Evolutionary conservation across 495 filamentous ascomycete genomes (phyloP), one percentile per base, ranked within the genome.

Genomic region (Aspergillus bridgeri): DNA sequence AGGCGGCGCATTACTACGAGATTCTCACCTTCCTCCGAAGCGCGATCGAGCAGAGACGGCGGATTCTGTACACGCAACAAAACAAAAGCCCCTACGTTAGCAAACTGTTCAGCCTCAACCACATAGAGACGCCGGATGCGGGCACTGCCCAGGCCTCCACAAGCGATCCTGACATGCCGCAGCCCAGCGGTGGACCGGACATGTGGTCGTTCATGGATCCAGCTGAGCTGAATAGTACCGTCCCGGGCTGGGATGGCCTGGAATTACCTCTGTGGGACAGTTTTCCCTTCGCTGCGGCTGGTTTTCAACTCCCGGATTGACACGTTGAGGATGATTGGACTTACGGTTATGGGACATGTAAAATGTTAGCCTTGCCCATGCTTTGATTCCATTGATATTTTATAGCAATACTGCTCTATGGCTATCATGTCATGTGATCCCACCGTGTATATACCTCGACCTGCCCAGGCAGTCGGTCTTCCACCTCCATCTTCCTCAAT

Each of bases 1-100:
- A 76, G 53, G 73, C 73, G n/a, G 71, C 70, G 5, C 73, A 74
- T 47, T 76, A 76, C 24, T 58, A 67, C 7, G 70, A 73, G 19
- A 76, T 76, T 3, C 60, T 72, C 19, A 72, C 64, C 0, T 58
- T 69, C 18, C 65, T 76, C 2, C 61, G 67, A 43, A 62, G 63
- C 8, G 73, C 71, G 23, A 59, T 76, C 44, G 65, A 72, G 18
- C 72, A 73, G 53, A 67, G 73, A 15, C 69, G 72, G 18, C 64
- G 63, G 22, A 60, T 74, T 1, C 50, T 65, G 3, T 63, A 72
- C 42, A 56, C 66, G 11, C 67, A 62, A 5, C 66, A 70, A 11
- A 62, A 64, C 19, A 64, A 70, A 13, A 72, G 63, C 44, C 66
- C 64, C 48, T 74, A 75, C 20, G 73, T 75, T 19, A 75, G 62